These are phyloP conservation scores for Hanseniaspora taiwanica DNA, from an alignment of 805 yeast genomes.

Conservation along the genomic window DNA sequence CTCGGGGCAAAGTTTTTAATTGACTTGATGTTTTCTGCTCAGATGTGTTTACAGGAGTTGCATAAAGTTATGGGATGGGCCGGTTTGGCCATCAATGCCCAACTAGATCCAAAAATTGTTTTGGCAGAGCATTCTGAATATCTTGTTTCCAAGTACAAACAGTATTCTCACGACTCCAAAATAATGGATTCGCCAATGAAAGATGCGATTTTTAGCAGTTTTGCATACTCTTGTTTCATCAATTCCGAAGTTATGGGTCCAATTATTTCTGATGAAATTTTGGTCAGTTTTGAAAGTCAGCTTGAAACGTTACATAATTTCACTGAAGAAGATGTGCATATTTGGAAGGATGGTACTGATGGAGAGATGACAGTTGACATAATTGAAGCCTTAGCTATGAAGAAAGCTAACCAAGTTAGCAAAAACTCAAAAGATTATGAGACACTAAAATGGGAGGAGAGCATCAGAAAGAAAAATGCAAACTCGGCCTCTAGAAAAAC, in stretches of 20 bases:
- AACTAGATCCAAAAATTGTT: conserved; percentile 51
- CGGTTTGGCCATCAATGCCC: conserved; percentile 47
- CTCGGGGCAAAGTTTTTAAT: conserved; percentile 24
- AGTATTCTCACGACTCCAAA: conserved; percentile 3
- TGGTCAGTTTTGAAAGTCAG: conserved; percentile 26
- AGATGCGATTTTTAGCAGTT: conserved; percentile 38
- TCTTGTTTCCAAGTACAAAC: not conserved
- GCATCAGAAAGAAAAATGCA: conserved; percentile 61
- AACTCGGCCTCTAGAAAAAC: conserved; percentile 20
- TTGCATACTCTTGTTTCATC: conserved; percentile 40
- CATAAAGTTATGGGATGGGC: conserved; percentile 59
- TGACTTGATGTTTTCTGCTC: conserved; percentile 31
- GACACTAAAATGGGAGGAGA: conserved; percentile 80
- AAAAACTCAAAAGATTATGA: conserved; percentile 78
- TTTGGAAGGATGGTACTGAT: conserved; percentile 51
- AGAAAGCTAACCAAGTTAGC: conserved; percentile 31
- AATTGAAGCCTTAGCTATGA: conserved; percentile 24
- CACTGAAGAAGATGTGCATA: conserved; percentile 37
- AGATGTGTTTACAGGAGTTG: conserved; percentile 21
- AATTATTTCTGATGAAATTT: conserved; percentile 30
- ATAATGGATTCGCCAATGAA: conserved; percentile 20
- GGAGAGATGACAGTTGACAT: conserved; percentile 61
- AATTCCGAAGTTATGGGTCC: conserved; percentile 47
- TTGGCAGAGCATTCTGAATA: conserved; percentile 23
- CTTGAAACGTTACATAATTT: conserved; percentile 25